These are phyloP conservation scores for Singerocomus inundabilis DNA, from an alignment of 1,284 basidiomycete species.

Conservation along the genomic window DNA sequence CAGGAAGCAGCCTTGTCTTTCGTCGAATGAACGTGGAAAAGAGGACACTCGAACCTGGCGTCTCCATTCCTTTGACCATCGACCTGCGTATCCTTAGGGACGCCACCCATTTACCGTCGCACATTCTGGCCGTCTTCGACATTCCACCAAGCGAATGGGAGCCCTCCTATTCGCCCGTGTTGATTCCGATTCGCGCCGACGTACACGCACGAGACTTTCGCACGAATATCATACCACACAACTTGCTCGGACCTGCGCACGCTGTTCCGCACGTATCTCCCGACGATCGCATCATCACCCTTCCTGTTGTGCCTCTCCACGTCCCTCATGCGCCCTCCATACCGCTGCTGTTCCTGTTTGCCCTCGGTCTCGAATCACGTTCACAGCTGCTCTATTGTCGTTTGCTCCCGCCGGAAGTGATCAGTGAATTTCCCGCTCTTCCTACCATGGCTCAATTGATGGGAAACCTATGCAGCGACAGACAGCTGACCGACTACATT, in stretches of 20 bases:
- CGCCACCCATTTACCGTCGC: constrained; percentile 46
- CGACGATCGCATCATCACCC: constrained; percentile 23
- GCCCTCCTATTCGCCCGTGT: constrained; percentile 36
- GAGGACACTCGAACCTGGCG: constrained; percentile 25
- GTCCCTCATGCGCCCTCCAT: constrained; percentile 36
- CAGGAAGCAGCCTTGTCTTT: constrained; percentile 41
- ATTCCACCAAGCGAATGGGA: constrained; percentile 34
- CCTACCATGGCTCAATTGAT: constrained; percentile 52
- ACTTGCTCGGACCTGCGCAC: constrained; percentile 31
- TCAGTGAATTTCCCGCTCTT: constrained; percentile 50
- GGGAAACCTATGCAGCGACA: constrained; percentile 31
- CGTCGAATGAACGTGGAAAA: constrained; percentile 46
- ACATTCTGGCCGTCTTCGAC: constrained; percentile 46
- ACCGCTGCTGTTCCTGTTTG: constrained; percentile 33
- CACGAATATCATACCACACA: constrained; percentile 37
- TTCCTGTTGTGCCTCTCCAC: constrained; percentile 33
- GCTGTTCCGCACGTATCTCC: constrained; percentile 32
- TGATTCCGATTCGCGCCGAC: constrained; percentile 47
- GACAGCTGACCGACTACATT: constrained; percentile 30
- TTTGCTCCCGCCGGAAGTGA: constrained; percentile 40
- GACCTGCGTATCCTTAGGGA: constrained; percentile 42
- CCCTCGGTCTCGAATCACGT: constrained; percentile 32
- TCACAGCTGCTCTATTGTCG: constrained; percentile 37
- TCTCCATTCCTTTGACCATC: constrained; percentile 38
- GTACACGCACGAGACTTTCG: constrained; percentile 43